Evolutionary conservation across 1,139 yeast genomes (phyloP).

Genomic region (Wickerhamomyces sp.): DNA sequence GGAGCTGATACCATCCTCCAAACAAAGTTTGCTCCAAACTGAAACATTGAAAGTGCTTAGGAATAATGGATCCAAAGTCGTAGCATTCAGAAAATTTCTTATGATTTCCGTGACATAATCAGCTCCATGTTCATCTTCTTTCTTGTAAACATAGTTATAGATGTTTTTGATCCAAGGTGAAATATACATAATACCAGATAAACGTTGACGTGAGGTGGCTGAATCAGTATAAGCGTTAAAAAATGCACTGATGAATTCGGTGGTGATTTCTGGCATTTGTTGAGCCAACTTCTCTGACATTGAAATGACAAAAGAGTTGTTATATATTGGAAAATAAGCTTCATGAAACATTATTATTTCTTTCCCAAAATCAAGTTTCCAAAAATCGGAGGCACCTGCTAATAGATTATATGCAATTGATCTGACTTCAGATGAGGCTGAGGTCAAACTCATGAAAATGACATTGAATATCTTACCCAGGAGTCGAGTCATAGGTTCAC

Average conservation of each 20-base stretch:
- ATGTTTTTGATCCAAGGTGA: constrained; percentile 80
- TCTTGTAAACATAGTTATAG: constrained; percentile 49
- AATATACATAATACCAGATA: constrained; percentile 31
- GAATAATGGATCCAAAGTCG: constrained; percentile 37
- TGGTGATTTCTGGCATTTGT: constrained; percentile 56
- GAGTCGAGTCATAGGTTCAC: constrained; percentile 24
- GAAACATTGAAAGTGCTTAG: constrained; percentile 48
- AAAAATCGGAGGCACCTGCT: constrained; percentile 58
- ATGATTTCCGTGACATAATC: constrained; percentile 58
- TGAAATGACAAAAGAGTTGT: constrained; percentile 56
- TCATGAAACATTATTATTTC: constrained; percentile 53
- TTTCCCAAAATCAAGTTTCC: constrained; percentile 57
- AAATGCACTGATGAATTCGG: constrained; percentile 56
- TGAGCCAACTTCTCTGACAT: constrained; percentile 55
- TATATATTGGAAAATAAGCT: constrained; percentile 69
- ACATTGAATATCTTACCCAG: constrained; percentile 61
- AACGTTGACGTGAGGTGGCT: constrained; percentile 31
- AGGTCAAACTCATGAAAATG: constrained; percentile 63
- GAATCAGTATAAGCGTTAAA: constrained; percentile 46
- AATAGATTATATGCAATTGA: constrained; percentile 60
- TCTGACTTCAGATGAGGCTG: constrained; percentile 54
- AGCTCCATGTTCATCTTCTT: constrained; percentile 52
- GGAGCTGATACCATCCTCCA: constrained; percentile 55
- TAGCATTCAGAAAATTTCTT: constrained; percentile 57
- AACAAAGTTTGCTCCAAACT: constrained; percentile 67